Conservation (phyloP, 75 land plant species). For the Chamaecyparis obtusa region DNA sequence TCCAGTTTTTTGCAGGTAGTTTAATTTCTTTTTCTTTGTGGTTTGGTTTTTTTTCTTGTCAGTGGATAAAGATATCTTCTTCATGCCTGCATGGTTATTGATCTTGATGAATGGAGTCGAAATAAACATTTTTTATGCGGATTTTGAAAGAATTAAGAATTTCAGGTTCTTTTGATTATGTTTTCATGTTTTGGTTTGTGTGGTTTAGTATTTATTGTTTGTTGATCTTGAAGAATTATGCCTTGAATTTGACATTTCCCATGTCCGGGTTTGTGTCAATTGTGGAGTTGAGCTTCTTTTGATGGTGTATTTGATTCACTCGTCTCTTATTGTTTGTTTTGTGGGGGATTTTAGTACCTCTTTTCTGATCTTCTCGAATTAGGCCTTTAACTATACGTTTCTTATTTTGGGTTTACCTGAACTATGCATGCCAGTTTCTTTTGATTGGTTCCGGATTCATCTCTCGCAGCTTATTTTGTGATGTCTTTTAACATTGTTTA, state of each 20-base stretch:
- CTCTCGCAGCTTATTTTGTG: no score
- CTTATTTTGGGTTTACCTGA: no score
- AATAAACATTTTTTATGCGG: neutral
- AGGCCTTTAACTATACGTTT: no score
- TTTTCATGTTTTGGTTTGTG: neutral
- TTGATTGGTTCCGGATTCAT: no score
- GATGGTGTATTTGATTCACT: no score
- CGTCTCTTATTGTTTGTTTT: no score
- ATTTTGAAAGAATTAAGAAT: neutral
- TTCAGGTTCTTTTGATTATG: neutral
- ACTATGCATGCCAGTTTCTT: no score
- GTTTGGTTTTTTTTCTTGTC: neutral
- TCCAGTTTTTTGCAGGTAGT: slow-evolving; percentile 48
- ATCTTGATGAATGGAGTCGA: neutral
- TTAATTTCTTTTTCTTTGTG: neutral
- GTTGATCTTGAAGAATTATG: neutral
- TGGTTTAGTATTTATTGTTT: neutral
- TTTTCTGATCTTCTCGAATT: no score
- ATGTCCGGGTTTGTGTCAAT: neutral
- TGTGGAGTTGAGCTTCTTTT: no score
- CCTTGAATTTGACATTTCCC: neutral
- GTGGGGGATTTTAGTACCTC: no score
- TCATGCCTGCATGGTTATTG: neutral
- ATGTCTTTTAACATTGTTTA: no score
- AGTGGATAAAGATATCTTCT: neutral